Evolutionary conservation across 148 eudicot species (phyloP), one percentile per base, ranked within the genome.

Genomic region (Rhododendron simsii): DNA sequence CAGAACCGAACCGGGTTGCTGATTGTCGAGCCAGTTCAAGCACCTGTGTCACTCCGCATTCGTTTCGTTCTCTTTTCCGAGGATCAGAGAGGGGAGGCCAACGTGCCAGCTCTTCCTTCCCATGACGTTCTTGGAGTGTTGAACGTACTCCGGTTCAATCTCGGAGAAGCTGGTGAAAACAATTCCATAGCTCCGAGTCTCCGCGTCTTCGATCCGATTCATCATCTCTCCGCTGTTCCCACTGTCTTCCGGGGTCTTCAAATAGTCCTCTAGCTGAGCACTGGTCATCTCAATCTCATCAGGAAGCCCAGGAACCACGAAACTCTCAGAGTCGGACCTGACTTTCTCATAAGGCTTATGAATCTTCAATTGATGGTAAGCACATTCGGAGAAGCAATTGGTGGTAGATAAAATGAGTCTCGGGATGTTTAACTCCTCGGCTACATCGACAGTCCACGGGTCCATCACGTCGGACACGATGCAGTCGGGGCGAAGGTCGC

Each of bases 11-110:
- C 51, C 41, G 39, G 88, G 82, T 4, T 86, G 16, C 8, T 82
- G 81, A 41, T 1, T 41, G 69, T 91, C 92, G 10, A 92, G 93
- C 96, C 94, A 93, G 37, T 45, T 59, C 33, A 87, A 78, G 71
- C 79, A 80, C 74, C 45, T 44, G 73, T 80, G 87, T 23, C n/a
- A 41, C 41, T 57, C 5, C 14, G 28, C 1, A 20, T 81, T 21
- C 16, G 28, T 28, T 35, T 57, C 13, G 3, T 30, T 20, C 48
- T 16, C 57, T 37, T 59, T 75, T 14, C 30, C 28, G 16, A 50
- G 63, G 15, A 85, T 59, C 30, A 47, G 85, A 59, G 89, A 90
- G 33, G 90, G 91, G 1, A 91, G 89, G 37, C 94, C 93, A 5
- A 92, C 37, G 26, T 59, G 86, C 84, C 86, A 86, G 16, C 51